phyloP scores from a whole-genome alignment of 306 rosid genomes.

The Fagus crenata region DNA sequence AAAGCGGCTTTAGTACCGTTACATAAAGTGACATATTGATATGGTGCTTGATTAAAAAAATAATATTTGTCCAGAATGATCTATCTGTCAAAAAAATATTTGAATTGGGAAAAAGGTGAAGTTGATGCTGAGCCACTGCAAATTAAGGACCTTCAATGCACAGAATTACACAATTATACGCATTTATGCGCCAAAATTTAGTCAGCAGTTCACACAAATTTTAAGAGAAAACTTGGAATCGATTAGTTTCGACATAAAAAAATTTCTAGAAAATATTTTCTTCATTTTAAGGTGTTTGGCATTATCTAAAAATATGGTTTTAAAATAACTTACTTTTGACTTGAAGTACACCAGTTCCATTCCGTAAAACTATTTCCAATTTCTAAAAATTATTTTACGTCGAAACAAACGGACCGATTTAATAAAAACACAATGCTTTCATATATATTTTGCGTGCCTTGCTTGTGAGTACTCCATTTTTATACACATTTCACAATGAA shows the following conservation, averaged over 20 bases:
- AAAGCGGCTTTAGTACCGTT: no score
- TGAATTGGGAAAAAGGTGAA: neutral
- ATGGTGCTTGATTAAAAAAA: neutral
- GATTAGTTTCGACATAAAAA: no score
- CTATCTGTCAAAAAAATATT: neutral
- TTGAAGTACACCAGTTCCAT: no score
- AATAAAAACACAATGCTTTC: constrained; percentile 31
- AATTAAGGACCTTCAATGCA: neutral
- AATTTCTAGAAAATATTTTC: no score
- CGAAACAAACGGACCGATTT: neutral
- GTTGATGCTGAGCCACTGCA: neutral
- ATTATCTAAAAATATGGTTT: no score
- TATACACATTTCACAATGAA: no score
- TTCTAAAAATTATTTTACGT: no score
- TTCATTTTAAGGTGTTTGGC: no score
- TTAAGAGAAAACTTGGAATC: neutral
- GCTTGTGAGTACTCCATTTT: constrained; percentile 45
- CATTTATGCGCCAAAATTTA: neutral
- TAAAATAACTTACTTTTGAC: no score
- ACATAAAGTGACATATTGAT: no score
- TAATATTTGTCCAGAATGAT: neutral
- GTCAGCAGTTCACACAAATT: neutral
- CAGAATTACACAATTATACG: neutral
- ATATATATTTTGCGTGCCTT: neutral
- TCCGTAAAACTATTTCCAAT: no score